Evolutionary conservation across 2,329 filamentous ascomycete species (phyloP).

Genomic region (Fusarium sambucinum): DNA sequence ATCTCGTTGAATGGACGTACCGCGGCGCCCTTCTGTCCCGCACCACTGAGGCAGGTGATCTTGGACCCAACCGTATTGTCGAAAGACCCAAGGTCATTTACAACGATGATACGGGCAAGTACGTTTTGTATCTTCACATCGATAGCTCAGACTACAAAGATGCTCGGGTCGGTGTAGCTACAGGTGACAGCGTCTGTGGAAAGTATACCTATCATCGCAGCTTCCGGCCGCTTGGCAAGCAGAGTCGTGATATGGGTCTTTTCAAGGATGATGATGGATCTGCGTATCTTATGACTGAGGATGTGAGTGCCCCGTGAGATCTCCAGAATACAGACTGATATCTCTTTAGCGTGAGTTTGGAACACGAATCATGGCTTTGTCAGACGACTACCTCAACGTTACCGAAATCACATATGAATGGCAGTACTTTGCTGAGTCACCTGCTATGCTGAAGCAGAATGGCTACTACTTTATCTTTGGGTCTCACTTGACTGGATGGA

Average conservation of each 20-base stretch:
- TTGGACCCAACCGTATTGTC: conserved; percentile 72
- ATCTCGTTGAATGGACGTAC: conserved; percentile 74
- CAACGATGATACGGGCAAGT: conserved; percentile 72
- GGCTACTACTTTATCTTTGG: conserved; percentile 75
- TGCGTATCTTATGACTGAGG: conserved; percentile 72
- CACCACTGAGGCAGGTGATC: conserved; percentile 60
- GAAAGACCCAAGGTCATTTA: conserved; percentile 77
- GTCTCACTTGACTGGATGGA: conserved; percentile 67
- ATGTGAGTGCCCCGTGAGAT: conserved; percentile 56
- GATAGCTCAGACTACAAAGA: conserved; percentile 71
- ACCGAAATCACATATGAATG: conserved; percentile 63
- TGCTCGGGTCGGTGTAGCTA: conserved; percentile 74
- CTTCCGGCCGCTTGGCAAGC: conserved; percentile 52
- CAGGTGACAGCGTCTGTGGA: conserved; percentile 69
- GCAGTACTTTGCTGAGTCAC: conserved; percentile 68
- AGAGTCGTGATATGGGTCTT: conserved; percentile 68
- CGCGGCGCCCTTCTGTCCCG: conserved; percentile 69
- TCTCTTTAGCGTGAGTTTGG: conserved; percentile 63
- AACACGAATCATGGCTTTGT: conserved; percentile 68
- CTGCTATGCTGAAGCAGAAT: conserved; percentile 71
- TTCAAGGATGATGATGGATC: conserved; percentile 72
- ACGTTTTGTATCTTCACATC: conserved; percentile 78
- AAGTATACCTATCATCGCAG: conserved; percentile 60
- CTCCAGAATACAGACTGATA: neutral
- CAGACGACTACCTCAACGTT: conserved; percentile 68